phyloP scores from a whole-genome alignment of 1,139 yeast species.

The Taphrina communis region DNA sequence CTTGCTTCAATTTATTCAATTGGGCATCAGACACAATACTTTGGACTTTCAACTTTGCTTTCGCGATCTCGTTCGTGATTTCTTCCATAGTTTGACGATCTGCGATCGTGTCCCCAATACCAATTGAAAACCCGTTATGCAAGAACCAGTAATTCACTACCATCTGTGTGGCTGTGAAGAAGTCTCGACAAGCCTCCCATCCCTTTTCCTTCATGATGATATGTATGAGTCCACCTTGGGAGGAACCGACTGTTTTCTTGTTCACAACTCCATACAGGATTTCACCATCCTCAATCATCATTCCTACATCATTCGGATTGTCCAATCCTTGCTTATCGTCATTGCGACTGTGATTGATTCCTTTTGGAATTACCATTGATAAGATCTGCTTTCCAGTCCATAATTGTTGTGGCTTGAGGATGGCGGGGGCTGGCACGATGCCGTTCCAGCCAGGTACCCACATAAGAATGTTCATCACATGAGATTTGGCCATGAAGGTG shows the following conservation, averaged over 20 bases:
- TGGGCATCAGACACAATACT: conserved; percentile 93
- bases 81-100: conserved; percentile 95
- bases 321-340: conserved; percentile 86
- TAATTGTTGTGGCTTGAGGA: conserved; percentile 89
- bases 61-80: conserved; percentile 88
- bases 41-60: conserved; percentile 91
- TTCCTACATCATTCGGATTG: conserved; percentile 88
- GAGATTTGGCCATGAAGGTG: conserved; percentile 83
- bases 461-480: conserved; percentile 92
- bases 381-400: conserved; percentile 98
- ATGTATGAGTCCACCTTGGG: conserved; percentile 97
- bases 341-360: conserved; percentile 89
- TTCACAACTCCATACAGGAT: conserved; percentile 97
- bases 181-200: conserved; percentile 82
- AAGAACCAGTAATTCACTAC: conserved; percentile 95
- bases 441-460: conserved; percentile 99
- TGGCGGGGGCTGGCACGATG: conserved; percentile 94
- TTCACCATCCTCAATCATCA: conserved; percentile 90
- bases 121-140: conserved; percentile 96
- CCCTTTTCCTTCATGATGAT: conserved; percentile 98
- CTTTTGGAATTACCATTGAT: conserved; percentile 92
- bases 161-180: conserved; percentile 91
- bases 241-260: conserved; percentile 97
- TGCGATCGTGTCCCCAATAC: conserved; percentile 99
- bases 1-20: conserved; percentile 82